Evolutionary conservation across 83 land plant genomes (phyloP), one percentile per base, ranked within the genome.

Genomic region (Isoetes engelmannii): DNA sequence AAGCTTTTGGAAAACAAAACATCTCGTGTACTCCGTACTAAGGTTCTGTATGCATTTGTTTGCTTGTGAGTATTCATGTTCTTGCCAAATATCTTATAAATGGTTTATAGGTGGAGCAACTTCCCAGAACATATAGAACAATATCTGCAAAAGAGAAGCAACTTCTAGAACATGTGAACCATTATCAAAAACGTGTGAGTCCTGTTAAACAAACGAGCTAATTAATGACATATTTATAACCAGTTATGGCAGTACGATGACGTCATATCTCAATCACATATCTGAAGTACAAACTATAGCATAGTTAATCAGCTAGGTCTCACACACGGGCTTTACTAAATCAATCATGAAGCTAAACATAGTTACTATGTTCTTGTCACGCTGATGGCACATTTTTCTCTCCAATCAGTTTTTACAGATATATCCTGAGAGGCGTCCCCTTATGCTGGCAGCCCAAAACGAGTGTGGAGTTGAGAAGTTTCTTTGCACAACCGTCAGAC

Each of bases 391-490:
- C 12, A 65, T 65, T 28, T 28, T 28, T 2, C 1, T 28, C 37
- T 28, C 37, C 37, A 28, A 28, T 64, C 70, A 77, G 80, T 77
- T 77, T 68, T 48, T 19, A 45, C 80, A 77, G 47, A 47, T 67
- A 43, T 73, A 67, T 67, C 72, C 70, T 44, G 72, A 68, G 6
- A 77, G 80, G 54, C 66, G 80, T 49, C 67, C 65, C 4, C 49
- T 73, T 19, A 42, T 62, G 17, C 70, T 77, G 46, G 44, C 65
- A 20, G 65, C 71, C 4, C 45, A 45, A 4, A 77, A 77, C 44
- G 80, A 77, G 47, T 73, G 77, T 67, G 71, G 66, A 4, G 49
- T 77, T 9, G 60, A 73, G 10, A 77, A 77, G 58, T 73, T 76
- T 61, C 61, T 77, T 3, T 73, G 80, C 19, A 72, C 69, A 5